These are phyloP conservation scores for Cyphellophora europaea DNA, from an alignment of 2,329 filamentous ascomycete species.

Conservation along the genomic window DNA sequence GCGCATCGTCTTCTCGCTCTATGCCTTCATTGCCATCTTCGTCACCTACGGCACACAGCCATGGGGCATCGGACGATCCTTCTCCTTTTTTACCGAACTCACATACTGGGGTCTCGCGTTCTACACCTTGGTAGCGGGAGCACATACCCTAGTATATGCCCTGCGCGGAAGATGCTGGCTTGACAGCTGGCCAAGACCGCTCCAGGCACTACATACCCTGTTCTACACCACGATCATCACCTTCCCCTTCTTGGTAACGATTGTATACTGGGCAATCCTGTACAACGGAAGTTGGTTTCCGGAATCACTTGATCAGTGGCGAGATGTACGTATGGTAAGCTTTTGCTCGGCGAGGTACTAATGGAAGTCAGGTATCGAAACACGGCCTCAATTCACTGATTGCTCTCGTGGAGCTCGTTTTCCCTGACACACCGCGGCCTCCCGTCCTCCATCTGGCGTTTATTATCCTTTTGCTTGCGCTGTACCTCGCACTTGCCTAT, in stretches of 20 bases:
- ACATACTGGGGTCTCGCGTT: conserved; percentile 77
- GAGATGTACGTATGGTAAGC: not conserved
- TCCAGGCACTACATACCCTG: conserved; percentile 57
- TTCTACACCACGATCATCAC: conserved; percentile 55
- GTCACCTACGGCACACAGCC: conserved; percentile 1
- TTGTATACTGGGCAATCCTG: conserved; percentile 61
- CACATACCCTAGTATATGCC: conserved; percentile 63
- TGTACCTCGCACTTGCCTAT: conserved; percentile 68
- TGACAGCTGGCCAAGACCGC: conserved; percentile 47
- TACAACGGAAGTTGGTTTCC: conserved; percentile 45
- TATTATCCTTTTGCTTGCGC: conserved; percentile 58
- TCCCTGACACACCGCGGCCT: conserved; percentile 56
- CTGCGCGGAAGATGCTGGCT: conserved; percentile 38
- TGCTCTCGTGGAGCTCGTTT: conserved; percentile 63
- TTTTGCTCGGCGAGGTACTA: not conserved
- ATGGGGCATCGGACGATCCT: conserved; percentile 26
- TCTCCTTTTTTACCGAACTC: conserved; percentile 75
- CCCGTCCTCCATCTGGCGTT: conserved; percentile 59
- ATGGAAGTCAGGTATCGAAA: conserved; percentile 43
- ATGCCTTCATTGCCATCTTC: conserved; percentile 51
- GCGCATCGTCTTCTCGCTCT: conserved; percentile 39
- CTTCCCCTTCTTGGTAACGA: conserved; percentile 60
- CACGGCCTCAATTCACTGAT: conserved; percentile 67
- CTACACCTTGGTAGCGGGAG: conserved; percentile 60
- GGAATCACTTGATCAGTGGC: conserved; percentile 43